A percentile compares a stretch with the other conserved stretches of the same genome.
phyloP scores from a whole-genome alignment of 495 filamentous ascomycete species.

The Hypoxylon fuscum region DNA sequence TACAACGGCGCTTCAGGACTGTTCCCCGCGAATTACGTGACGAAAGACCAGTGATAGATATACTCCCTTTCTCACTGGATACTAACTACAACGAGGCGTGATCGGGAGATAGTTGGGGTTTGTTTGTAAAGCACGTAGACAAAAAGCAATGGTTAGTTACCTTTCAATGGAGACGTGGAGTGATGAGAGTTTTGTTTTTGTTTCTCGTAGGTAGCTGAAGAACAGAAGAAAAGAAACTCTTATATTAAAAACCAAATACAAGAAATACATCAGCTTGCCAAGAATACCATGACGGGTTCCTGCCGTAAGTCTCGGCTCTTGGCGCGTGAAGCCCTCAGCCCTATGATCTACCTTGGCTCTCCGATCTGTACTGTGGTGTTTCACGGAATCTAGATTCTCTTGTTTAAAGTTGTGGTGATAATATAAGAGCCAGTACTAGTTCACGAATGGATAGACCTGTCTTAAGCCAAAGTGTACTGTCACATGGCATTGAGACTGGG shows the following conservation, averaged over 20 bases:
- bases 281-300: neutral
- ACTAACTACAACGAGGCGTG: constrained; percentile 7
- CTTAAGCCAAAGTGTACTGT: no score
- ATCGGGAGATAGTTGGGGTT: constrained; percentile 6
- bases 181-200: constrained; percentile 22
- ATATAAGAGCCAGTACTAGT: no score
- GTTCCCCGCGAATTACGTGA: constrained; percentile 90
- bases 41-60: constrained; percentile 63
- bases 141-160: constrained; percentile 5
- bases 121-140: constrained; percentile 29
- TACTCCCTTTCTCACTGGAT: constrained; percentile 1
- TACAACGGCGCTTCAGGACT: constrained; percentile 81
- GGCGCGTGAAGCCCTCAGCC: constrained; percentile 29
- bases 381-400: no score
- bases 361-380: no score
- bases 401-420: no score
- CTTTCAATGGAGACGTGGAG: constrained; percentile 7
- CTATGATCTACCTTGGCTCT: constrained; percentile 24
- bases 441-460: no score
- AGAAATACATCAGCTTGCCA: constrained; percentile 1
- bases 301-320: constrained; percentile 6
- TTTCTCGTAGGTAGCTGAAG: constrained; percentile 29
- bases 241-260: constrained; percentile 1
- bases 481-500: no score
- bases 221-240: constrained; percentile 10